Evolutionary conservation across 2,329 filamentous ascomycete genomes (phyloP).

Genomic region (Lachnellula hyalina): DNA sequence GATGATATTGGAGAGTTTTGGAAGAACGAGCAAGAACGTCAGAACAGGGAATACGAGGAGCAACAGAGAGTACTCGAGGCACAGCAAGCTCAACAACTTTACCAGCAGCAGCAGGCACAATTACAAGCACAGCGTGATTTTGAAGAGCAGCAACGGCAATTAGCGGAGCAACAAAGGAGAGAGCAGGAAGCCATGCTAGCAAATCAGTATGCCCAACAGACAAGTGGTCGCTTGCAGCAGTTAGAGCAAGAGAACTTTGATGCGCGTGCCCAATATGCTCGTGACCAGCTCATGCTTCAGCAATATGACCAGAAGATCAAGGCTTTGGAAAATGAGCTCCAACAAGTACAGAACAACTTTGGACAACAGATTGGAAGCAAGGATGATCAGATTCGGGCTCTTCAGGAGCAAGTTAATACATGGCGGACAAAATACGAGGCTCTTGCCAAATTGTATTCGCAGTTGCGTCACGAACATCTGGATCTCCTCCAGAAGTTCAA

Average conservation of each 20-base stretch:
- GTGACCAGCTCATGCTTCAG: slow-evolving; percentile 94
- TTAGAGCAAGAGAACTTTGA: slow-evolving; percentile 93
- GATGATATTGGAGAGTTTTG: slow-evolving; percentile 97
- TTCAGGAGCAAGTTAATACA: slow-evolving; percentile 96
- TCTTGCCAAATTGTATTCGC: slow-evolving; percentile 92
- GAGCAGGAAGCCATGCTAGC: slow-evolving; percentile 86
- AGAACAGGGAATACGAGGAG: slow-evolving; percentile 91
- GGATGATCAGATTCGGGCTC: slow-evolving; percentile 85
- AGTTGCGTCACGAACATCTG: slow-evolving; percentile 89
- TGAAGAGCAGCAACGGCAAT: slow-evolving; percentile 83
- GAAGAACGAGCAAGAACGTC: slow-evolving; percentile 85
- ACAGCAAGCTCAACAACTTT: slow-evolving; percentile 75
- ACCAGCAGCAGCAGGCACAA: slow-evolving; percentile 75
- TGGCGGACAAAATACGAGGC: slow-evolving; percentile 98
- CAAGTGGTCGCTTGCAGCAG: slow-evolving; percentile 91
- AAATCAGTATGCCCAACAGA: slow-evolving; percentile 89
- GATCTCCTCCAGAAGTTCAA: slow-evolving; percentile 96
- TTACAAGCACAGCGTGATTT: slow-evolving; percentile 90
- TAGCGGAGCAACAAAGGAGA: slow-evolving; percentile 83
- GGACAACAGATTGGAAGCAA: slow-evolving; percentile 82
- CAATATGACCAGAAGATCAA: slow-evolving; percentile 96
- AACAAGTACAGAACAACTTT: slow-evolving; percentile 75
- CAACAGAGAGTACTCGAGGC: slow-evolving; percentile 86
- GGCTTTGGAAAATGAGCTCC: slow-evolving; percentile 80
- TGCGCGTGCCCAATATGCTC: slow-evolving; percentile 89